Evolutionary conservation across 805 yeast species (phyloP), one percentile per base, ranked within the genome.

Genomic region (Teunomyces kruisii): DNA sequence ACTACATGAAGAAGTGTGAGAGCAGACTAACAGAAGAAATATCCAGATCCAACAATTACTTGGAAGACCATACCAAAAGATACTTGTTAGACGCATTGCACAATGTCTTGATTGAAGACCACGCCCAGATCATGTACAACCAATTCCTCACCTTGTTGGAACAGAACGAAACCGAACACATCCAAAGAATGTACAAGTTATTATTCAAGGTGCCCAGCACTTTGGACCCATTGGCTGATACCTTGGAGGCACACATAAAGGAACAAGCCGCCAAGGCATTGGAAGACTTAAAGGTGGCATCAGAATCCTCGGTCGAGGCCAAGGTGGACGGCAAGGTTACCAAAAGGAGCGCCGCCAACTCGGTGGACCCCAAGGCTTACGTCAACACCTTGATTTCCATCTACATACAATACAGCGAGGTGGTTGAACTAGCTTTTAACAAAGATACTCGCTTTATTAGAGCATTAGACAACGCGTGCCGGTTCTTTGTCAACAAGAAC

Each of bases 391-490:
- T 94, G 45, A 77, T 94, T 31, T 72, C 73, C 32, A 84, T 90
- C 19, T 86, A 91, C 64, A 64, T 72, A 45, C 80, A 81, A 50
- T 94, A 82, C 66, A 80, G 78, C 49, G 73, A 70, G 7, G 79
- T 89, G 47, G 91, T 88, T 28, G 68, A 67, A 40, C 64, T 59
- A 32, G 84, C 95, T 2, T 89, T 92, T 62, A 81, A 78, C 47
- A 80, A 80, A 51, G 86, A 88, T 61, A 80, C 89, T 2, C 78
- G 83, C 15, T 87, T 94, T 71, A 86, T 86, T 44, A 87, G 86
- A 60, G 88, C 97, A 0, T 76, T 94, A 53, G 98, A 94, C 61
- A 81, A 79, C 53, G 97, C 97, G 1, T 92, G 96, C 55, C 82
- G 86, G 48, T 74, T 79, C 30, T 91, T 86, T 56, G 88, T 95